phyloP scores from a whole-genome alignment of 1,284 basidiomycete species.

The Microstroma glucosiphilum region DNA sequence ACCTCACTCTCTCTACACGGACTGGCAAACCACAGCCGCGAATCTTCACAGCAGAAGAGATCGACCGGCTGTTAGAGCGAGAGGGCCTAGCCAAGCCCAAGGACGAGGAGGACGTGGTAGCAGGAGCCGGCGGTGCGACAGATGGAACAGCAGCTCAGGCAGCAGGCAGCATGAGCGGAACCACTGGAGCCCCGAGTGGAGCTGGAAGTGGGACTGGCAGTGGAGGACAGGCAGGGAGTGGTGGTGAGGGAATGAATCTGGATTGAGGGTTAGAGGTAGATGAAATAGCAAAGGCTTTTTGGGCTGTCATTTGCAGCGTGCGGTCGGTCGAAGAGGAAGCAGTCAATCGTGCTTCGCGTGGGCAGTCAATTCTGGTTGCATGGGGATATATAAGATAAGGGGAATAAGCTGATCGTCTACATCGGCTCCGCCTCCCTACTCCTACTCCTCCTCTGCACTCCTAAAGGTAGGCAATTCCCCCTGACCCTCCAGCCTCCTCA shows the following conservation, averaged over 20 bases:
- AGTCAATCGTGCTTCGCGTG: neutral
- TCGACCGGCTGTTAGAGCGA: slow-evolving; percentile 72
- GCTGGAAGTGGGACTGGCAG: neutral
- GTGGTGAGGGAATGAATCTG: slow-evolving; percentile 4
- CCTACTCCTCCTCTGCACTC: neutral
- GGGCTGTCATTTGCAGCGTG: neutral
- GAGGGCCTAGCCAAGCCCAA: slow-evolving; percentile 78
- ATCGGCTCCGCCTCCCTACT: neutral
- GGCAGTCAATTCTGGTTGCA: neutral
- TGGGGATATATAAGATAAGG: neutral
- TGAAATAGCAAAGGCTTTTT: neutral
- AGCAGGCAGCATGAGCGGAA: slow-evolving; percentile 2
- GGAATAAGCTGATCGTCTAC: neutral
- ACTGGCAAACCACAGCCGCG: slow-evolving; percentile 78
- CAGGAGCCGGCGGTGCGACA: slow-evolving; percentile 10
- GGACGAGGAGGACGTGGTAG: slow-evolving; percentile 57
- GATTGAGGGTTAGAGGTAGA: neutral
- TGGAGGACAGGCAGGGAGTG: neutral
- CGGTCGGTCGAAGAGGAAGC: neutral
- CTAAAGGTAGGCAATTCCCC: neutral
- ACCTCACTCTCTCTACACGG: slow-evolving; percentile 72
- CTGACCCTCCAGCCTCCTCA: slow-evolving; percentile 3
- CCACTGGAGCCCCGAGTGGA: neutral
- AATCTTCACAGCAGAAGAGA: slow-evolving; percentile 85
- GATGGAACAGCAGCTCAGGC: neutral